Evolutionary conservation across 352 stramenopile species (phyloP).

Genomic region (Globisporangium mamillatum): DNA sequence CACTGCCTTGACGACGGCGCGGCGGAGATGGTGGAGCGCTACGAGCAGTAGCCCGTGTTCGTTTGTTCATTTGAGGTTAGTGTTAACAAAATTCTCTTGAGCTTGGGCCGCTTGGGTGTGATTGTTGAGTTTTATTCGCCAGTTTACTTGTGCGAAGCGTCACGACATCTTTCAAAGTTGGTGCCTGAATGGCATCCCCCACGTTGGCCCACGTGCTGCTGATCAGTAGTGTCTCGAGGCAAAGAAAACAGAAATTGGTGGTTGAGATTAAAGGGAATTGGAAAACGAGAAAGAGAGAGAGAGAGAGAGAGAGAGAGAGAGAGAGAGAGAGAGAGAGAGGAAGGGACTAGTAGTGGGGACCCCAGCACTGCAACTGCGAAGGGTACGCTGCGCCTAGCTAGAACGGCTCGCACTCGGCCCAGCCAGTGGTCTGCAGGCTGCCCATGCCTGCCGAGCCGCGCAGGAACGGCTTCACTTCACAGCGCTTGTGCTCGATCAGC

Average conservation of each 20-base stretch:
- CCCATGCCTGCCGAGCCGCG: slow-evolving; percentile 41
- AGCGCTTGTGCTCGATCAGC: slow-evolving; percentile 51
- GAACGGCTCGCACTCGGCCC: slow-evolving; percentile 62
- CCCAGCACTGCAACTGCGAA: not conserved
- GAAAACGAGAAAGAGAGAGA: not conserved
- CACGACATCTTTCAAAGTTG: not conserved
- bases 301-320: no score
- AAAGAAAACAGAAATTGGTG: not conserved
- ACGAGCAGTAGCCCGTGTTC: no score
- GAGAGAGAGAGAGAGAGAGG: no score
- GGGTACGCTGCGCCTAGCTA: slow-evolving; percentile 16
- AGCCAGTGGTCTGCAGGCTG: slow-evolving; percentile 52
- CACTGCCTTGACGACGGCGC: no score
- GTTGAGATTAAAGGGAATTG: not conserved
- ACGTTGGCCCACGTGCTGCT: not conserved
- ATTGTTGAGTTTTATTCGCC: not conserved
- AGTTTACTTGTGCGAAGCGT: not conserved
- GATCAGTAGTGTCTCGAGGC: not conserved
- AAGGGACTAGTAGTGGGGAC: not conserved
- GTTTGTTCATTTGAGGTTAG: no score
- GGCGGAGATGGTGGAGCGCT: no score
- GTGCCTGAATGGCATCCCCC: not conserved
- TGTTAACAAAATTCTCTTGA: not conserved
- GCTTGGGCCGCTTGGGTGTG: not conserved
- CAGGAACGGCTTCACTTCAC: slow-evolving; percentile 63